phyloP scores from a whole-genome alignment of 352 stramenopile genomes.

The Globisporangium sylvaticum region DNA sequence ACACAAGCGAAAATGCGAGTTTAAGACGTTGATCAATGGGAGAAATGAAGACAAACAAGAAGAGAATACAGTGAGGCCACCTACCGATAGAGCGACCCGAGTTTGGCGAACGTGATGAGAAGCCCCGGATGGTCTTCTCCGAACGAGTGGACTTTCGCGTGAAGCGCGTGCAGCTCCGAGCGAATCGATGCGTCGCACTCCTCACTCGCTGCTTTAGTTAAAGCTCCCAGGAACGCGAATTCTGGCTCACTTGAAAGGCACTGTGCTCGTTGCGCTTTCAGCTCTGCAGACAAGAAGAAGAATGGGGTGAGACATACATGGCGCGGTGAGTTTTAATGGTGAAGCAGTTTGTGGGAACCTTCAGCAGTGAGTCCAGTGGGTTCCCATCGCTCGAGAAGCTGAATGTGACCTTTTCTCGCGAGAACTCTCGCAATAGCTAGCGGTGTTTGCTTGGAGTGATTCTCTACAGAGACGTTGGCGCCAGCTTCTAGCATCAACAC shows the following conservation, averaged over 20 bases:
- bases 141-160: slow-evolving; percentile 41
- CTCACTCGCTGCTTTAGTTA: slow-evolving; percentile 11
- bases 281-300: slow-evolving; percentile 19
- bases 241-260: slow-evolving; percentile 3
- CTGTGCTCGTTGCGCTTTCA: slow-evolving; percentile 20
- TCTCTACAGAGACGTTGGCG: slow-evolving; percentile 23
- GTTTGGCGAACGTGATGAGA: slow-evolving; percentile 30
- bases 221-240: not conserved
- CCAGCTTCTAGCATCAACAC: slow-evolving; percentile 58
- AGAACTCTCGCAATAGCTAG: slow-evolving; percentile 36
- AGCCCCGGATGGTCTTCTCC: slow-evolving; percentile 31
- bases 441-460: slow-evolving; percentile 32
- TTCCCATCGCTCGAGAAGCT: slow-evolving; percentile 50
- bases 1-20: not conserved
- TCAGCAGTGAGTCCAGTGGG: slow-evolving; percentile 31
- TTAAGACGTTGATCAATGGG: not conserved
- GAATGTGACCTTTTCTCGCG: slow-evolving; percentile 29
- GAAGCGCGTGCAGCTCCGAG: slow-evolving; percentile 48
- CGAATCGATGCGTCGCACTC: slow-evolving; percentile 33
- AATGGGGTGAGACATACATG: not conserved
- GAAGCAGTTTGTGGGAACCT: slow-evolving; percentile 23
- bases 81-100: slow-evolving; percentile 42
- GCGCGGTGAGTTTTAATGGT: not conserved
- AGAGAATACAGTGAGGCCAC: not conserved
- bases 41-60: not conserved